These are phyloP conservation scores for Phytophthora citrophthora DNA, from an alignment of 352 stramenopile genomes.

Conservation along the genomic window DNA sequence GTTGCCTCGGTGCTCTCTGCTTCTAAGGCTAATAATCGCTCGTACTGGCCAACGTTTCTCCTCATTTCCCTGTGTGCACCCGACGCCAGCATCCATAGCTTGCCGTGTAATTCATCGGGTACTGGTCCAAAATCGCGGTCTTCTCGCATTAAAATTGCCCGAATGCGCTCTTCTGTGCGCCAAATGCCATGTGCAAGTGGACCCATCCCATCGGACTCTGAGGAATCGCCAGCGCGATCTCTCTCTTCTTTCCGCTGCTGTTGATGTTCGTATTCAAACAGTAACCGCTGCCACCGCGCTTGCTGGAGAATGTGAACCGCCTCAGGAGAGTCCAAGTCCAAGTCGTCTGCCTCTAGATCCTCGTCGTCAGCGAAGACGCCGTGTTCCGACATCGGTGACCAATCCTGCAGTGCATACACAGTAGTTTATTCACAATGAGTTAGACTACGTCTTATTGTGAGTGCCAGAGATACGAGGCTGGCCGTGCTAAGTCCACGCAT, in stretches of 20 bases:
- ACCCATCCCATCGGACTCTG: slow-evolving; percentile 55
- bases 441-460: slow-evolving; percentile 3
- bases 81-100: slow-evolving; percentile 83
- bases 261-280: slow-evolving; percentile 76
- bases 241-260: slow-evolving; percentile 55
- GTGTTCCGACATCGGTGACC: slow-evolving; percentile 53
- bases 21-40: slow-evolving; percentile 56
- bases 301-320: slow-evolving; percentile 58
- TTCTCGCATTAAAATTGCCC: slow-evolving; percentile 66
- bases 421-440: slow-evolving; percentile 1
- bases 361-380: slow-evolving; percentile 49
- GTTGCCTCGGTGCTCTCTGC: slow-evolving; percentile 71
- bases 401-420: slow-evolving; percentile 30
- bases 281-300: slow-evolving; percentile 62
- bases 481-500: slow-evolving; percentile 7
- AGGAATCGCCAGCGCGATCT: slow-evolving; percentile 37
- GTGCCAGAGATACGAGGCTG: slow-evolving; percentile 3
- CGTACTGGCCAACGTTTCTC: slow-evolving; percentile 61
- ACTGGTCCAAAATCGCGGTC: slow-evolving; percentile 62
- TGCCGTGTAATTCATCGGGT: slow-evolving; percentile 73
- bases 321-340: slow-evolving; percentile 50
- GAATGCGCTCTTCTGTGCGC: slow-evolving; percentile 83
- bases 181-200: slow-evolving; percentile 80
- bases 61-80: slow-evolving; percentile 74
- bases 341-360: slow-evolving; percentile 34